Evolutionary conservation across 345 rosid genomes (phyloP), one percentile per base, ranked within the genome.

Genomic region (Acer saccharum): DNA sequence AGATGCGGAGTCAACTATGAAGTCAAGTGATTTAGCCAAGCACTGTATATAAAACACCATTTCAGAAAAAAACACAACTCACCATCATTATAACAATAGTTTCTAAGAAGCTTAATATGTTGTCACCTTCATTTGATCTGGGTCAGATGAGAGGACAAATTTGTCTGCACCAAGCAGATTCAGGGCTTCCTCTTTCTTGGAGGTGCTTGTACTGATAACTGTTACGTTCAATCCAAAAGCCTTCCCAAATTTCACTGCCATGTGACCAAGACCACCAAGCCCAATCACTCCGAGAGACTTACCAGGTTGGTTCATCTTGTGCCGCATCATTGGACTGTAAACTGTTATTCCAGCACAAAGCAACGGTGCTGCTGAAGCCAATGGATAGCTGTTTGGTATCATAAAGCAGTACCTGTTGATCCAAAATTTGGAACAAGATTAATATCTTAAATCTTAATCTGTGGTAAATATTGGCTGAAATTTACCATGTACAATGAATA

Each of bases 231-330:
- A 83, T 62, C 99, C 98, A 71, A 95, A 93, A 70, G 97, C 97
- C 85, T 95, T 95, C 35, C 98, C 98, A 60, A 95, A 95, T 89
- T 95, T 95, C 78, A 91, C 93, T 3, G 97, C 98, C 97, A 95
- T 89, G 84, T 92, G 99, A 16, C 98, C 98, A 18, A 95, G 98
- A 54, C 98, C 97, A 58, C 98, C 97, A 2, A 95, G 92, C 65
- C 99, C 98, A 13, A 95, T 85, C 68, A 95, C 96, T 12, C 97
- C 97, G 2, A 92, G 80, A 60, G 92, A 88, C 79, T 90, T 93
- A 20, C 98, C 98, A 12, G 94, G 86, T 79, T 92, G 92, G 68
- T 95, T 90, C 96, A 95, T 93, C 74, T 84, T 83, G 78, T 95
- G 91, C 62, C 87, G 89, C 68, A 89, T 70, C 98, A 95, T 92